Conservation (phyloP, 257 asterid genomes). For the Ilex asprella region DNA sequence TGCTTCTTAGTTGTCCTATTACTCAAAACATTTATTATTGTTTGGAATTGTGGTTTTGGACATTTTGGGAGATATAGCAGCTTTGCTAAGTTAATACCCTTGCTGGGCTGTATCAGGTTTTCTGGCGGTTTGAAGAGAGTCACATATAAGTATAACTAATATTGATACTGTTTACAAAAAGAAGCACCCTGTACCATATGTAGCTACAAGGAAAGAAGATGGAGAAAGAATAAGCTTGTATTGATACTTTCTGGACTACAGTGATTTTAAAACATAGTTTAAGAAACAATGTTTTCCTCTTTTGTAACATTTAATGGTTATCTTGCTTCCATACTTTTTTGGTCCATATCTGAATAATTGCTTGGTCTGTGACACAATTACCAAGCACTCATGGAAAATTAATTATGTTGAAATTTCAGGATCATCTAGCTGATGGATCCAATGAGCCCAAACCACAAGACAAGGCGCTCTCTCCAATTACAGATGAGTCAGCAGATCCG, state of each 20-base stretch:
- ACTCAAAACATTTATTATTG: too few relatives aligned
- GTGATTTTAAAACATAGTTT: too few relatives aligned
- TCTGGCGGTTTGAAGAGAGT: background rate
- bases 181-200: conserved; percentile 1
- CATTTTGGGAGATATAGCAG: too few relatives aligned
- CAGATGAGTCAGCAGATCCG: conserved; percentile 28
- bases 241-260: too few relatives aligned
- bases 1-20: too few relatives aligned
- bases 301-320: conserved; percentile 2
- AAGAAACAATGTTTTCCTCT: background rate
- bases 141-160: background rate
- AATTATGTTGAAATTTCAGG: conserved; percentile 29
- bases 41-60: too few relatives aligned
- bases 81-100: too few relatives aligned
- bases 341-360: too few relatives aligned
- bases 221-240: conserved; percentile 6
- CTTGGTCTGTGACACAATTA: too few relatives aligned
- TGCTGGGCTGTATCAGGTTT: too few relatives aligned
- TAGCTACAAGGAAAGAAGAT: too few relatives aligned
- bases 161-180: background rate
- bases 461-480: conserved; percentile 19
- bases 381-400: conserved; percentile 1
- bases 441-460: conserved; percentile 19
- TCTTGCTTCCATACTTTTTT: background rate
- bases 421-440: conserved; percentile 24